These are phyloP conservation scores for Chrysopogon serrulatus DNA, from an alignment of 176 grass and related monocot species.

Conservation along the genomic window DNA sequence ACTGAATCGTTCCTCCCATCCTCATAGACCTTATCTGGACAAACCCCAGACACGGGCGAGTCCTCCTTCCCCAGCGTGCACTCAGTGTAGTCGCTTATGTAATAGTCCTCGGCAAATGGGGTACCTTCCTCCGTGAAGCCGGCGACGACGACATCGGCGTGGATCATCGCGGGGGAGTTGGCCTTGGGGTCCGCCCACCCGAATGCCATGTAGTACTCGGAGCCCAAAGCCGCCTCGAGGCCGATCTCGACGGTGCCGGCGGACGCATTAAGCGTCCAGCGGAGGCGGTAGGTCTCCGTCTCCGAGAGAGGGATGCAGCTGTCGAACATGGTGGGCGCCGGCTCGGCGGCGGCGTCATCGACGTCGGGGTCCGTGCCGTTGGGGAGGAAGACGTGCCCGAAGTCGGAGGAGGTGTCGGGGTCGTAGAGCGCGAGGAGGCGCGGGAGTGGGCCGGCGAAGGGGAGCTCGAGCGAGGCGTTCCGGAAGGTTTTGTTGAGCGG, in stretches of 20 bases:
- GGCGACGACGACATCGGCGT: conserved; percentile 55
- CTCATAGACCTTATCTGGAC: conserved; percentile 79
- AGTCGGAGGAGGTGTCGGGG: conserved; percentile 79
- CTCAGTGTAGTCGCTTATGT: conserved; percentile 77
- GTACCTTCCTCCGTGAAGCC: conserved; percentile 89
- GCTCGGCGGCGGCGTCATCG: not conserved
- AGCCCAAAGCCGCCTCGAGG: conserved; percentile 67
- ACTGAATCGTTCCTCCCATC: conserved; percentile 49
- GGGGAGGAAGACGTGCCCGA: conserved; percentile 71
- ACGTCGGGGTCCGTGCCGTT: not conserved
- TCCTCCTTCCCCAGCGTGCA: conserved; percentile 66
- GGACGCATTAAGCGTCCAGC: conserved; percentile 76
- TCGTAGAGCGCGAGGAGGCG: conserved; percentile 80
- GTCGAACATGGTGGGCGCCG: conserved; percentile 78
- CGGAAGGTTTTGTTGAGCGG: conserved; percentile 64
- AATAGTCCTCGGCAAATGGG: conserved; percentile 93
- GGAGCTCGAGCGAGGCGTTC: conserved; percentile 44
- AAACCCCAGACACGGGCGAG: conserved; percentile 57
- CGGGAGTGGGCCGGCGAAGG: conserved; percentile 52
- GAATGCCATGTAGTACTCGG: conserved; percentile 98
- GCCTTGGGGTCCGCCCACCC: conserved; percentile 77
- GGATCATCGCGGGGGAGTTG: conserved; percentile 69
- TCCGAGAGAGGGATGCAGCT: conserved; percentile 72
- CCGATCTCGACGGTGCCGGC: conserved; percentile 71
- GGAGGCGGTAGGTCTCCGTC: conserved; percentile 58